phyloP scores from a whole-genome alignment of 1,284 basidiomycete species.

The Pseudozyma pruni region DNA sequence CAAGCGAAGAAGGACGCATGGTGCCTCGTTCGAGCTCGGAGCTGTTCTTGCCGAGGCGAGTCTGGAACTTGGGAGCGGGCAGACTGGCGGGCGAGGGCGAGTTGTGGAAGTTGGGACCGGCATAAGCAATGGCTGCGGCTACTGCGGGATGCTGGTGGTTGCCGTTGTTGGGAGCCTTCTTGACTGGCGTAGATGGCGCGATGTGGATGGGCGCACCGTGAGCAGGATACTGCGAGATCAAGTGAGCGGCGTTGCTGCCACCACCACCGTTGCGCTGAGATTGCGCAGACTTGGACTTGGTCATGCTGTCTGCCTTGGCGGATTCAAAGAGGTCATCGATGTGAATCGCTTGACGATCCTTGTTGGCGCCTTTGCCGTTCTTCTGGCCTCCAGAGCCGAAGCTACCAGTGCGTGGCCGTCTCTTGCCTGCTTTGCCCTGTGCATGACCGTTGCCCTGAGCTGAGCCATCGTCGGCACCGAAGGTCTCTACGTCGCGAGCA shows the following conservation, averaged over 20 bases:
- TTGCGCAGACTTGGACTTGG: slow-evolving; percentile 28
- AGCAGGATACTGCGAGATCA: slow-evolving; percentile 22
- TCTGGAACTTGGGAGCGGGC: slow-evolving; percentile 58
- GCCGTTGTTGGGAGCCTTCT: slow-evolving; percentile 33
- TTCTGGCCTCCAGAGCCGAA: slow-evolving; percentile 34
- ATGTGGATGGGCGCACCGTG: slow-evolving; percentile 45
- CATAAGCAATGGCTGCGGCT: slow-evolving; percentile 52
- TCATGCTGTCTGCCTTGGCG: slow-evolving; percentile 16
- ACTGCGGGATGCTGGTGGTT: slow-evolving; percentile 39
- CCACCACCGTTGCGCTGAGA: slow-evolving; percentile 18
- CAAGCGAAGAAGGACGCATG: slow-evolving; percentile 32
- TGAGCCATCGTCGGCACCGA: slow-evolving; percentile 35
- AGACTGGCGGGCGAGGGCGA: slow-evolving; percentile 61
- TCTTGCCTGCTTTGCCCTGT: slow-evolving; percentile 26
- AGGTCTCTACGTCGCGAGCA: slow-evolving; percentile 53
- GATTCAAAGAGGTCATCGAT: slow-evolving; percentile 52
- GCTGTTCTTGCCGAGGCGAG: slow-evolving; percentile 39
- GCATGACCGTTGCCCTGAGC: slow-evolving; percentile 7
- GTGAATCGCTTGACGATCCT: slow-evolving; percentile 34
- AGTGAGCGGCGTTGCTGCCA: slow-evolving; percentile 6
- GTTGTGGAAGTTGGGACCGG: slow-evolving; percentile 63
- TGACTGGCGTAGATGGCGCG: slow-evolving; percentile 41
- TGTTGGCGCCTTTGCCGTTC: slow-evolving; percentile 21
- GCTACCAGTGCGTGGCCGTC: slow-evolving; percentile 41
- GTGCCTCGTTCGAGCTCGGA: slow-evolving; percentile 23